Evolutionary conservation across 2,329 filamentous ascomycete genomes (phyloP), one percentile per base, ranked within the genome.

Genomic region (Colletotrichum sp.): DNA sequence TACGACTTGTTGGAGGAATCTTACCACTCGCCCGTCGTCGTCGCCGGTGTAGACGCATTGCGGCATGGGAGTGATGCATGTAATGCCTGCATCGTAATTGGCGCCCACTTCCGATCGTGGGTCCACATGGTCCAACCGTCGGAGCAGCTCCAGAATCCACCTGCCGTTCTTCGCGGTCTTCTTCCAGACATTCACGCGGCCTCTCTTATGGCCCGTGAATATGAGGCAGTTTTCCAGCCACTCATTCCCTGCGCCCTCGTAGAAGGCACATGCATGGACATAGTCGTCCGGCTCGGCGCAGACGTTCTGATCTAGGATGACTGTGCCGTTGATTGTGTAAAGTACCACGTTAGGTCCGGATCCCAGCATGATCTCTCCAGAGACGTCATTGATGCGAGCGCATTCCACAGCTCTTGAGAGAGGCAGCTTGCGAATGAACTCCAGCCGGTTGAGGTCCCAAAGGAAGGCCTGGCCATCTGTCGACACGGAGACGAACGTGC

Each of bases 401-500:
- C 95, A 96, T 85, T 98, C 92, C 3, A 91, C 87, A 1, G 88
- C 85, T 6, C 91, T 89, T 5, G 88, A 88, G 18, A 89, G 84
- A 0, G 92, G 92, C 26, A 96, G 88, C 83, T 92, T 94, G 60
- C 95, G 92, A 8, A 99, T 93, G 81, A 98, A 98, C 69, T 95
- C 94, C 15, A 96, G 91, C 18, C 95, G 92, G 83, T 99, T 99
- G 6, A 99, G 89, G 83, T 99, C 97, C 97, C 97, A 99, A 5
- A 99, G 88, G 81, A 98, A 93, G 13, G 96, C 93, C 52, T 95
- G 93, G 0, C 96, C 96, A 81, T 98, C 95, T 1, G 90, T 90
- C 0, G 95, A 96, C 2, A 95, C 94, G 2, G 96, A 98, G 5
- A 99, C 89, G 69, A 99, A 92, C 0, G 96, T 95, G 81, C 95